A percentile compares a stretch with the other conserved stretches of the same genome.
phyloP scores from a whole-genome alignment of 2,329 filamentous ascomycete species.

The Trichoderma brevicompactum region DNA sequence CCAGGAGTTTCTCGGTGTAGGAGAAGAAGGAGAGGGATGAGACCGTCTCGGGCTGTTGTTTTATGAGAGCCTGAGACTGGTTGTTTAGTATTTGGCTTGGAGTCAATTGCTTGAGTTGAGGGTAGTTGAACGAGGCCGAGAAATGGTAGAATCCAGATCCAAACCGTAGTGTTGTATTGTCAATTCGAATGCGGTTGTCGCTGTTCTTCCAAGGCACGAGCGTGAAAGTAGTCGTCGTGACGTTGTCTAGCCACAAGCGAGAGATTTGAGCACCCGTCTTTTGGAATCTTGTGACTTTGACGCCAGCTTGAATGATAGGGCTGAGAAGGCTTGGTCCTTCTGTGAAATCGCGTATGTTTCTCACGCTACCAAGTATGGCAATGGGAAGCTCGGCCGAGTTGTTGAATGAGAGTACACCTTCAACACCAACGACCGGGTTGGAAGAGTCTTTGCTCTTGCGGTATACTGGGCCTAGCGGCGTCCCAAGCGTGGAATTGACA shows the following conservation, averaged over 20 bases:
- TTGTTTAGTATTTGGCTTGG: constrained; percentile 55
- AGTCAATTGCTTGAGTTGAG: constrained; percentile 60
- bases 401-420: constrained; percentile 60
- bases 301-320: constrained; percentile 58
- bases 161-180: constrained; percentile 52
- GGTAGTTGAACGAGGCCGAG: constrained; percentile 64
- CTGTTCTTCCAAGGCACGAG: constrained; percentile 46
- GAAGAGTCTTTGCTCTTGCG: constrained; percentile 33
- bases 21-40: constrained; percentile 65
- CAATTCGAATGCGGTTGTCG: constrained; percentile 43
- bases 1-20: constrained; percentile 64
- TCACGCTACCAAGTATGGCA: constrained; percentile 64
- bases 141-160: constrained; percentile 60
- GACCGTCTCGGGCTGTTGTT: constrained; percentile 51
- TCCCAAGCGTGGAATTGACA: constrained; percentile 52
- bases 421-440: constrained; percentile 56
- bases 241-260: constrained; percentile 65
- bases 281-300: constrained; percentile 46
- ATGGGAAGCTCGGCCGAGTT: constrained; percentile 58
- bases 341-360: constrained; percentile 65
- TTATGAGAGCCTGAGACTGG: constrained; percentile 50
- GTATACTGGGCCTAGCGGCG: constrained; percentile 54
- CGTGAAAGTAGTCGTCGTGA: constrained; percentile 58
- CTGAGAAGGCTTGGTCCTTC: constrained; percentile 60
- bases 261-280: constrained; percentile 53